These are phyloP conservation scores for Moricandia arvensis DNA, from an alignment of 345 rosid species.

Conservation along the genomic window DNA sequence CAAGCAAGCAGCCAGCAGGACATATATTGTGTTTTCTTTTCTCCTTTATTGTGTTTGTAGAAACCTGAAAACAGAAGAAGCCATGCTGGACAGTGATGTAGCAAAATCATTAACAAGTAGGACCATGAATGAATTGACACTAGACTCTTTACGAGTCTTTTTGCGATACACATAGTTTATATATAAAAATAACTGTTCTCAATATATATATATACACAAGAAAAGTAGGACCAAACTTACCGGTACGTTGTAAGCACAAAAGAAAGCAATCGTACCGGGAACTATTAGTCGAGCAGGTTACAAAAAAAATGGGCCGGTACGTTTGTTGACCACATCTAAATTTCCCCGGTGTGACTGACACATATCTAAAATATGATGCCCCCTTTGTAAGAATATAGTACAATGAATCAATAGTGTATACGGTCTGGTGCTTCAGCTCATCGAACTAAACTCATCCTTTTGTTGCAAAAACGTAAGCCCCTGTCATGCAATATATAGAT, in stretches of 20 bases:
- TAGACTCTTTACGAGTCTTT: background rate
- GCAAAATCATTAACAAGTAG: background rate
- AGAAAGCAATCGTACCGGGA: conserved; percentile 23
- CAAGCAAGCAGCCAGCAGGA: background rate
- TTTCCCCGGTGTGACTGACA: background rate
- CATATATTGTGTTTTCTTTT: background rate
- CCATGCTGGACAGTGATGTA: conserved; percentile 21
- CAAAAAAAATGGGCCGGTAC: conserved; percentile 13
- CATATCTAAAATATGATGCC: background rate
- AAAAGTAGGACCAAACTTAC: conserved; percentile 2
- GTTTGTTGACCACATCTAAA: conserved; percentile 6
- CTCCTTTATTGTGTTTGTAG: background rate
- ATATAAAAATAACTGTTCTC: background rate
- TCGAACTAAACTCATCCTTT: conserved; percentile 28
- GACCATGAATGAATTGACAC: background rate
- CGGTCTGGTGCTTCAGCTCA: background rate
- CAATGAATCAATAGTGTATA: background rate
- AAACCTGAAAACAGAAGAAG: background rate
- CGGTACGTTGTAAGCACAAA: conserved; percentile 21
- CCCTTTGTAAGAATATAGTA: background rate
- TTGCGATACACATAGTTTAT: background rate
- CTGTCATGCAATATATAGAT: conserved; percentile 41
- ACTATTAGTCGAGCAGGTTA: background rate
- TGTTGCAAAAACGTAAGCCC: conserved; percentile 66
- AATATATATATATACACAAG: background rate